Evolutionary conservation across 2,329 filamentous ascomycete genomes (phyloP), one percentile per base, ranked within the genome.

Genomic region (Botryotinia convoluta): DNA sequence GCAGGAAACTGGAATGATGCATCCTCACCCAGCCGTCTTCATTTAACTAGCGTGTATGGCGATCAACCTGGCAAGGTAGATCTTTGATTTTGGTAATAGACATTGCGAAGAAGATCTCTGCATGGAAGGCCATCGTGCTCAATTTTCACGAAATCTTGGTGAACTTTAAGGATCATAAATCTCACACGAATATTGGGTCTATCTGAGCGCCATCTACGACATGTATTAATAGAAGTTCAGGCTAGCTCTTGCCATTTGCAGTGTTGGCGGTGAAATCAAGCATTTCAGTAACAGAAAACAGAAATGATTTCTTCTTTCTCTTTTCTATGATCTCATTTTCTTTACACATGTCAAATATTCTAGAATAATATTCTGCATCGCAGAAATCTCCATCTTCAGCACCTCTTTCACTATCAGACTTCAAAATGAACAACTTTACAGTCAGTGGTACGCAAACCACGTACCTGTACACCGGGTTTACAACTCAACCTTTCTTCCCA

Each of bases 351-450:
- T 67, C 32, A 67, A 54, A 51, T n/a, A 18, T 39, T 51, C 16
- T 20, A 60, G 78, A 8, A 61, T 81, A 44, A 71, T 80, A 44
- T 16, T 20, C 42, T 59, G n/a, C n/a, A 42, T 18, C n/a, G 37
- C 39, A 67, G 35, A 37, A 42, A 20, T 20, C 20, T 18, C 12
- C 16, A 16, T 44, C 4, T 44, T 57, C 67, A 44, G 37, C 5
- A 26, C 22, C 9, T 14, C 8, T 69, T 26, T 6, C n/a, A 57
- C 20, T 16, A 26, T 16, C 35, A 32, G 20, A 10, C 9, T 26
- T 44, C 32, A 16, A 32, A 20, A 69, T 69, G 67, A n/a, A 32
- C 22, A 69, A 69, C 16, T 59, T 69, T 7, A 69, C 67, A 44
- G 51, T n/a, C 37, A 69, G n/a, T 59, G 37, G 67, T 59, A 14